These are phyloP conservation scores for Gymnopus androsaceus DNA, from an alignment of 1,284 basidiomycete species.

Conservation along the genomic window DNA sequence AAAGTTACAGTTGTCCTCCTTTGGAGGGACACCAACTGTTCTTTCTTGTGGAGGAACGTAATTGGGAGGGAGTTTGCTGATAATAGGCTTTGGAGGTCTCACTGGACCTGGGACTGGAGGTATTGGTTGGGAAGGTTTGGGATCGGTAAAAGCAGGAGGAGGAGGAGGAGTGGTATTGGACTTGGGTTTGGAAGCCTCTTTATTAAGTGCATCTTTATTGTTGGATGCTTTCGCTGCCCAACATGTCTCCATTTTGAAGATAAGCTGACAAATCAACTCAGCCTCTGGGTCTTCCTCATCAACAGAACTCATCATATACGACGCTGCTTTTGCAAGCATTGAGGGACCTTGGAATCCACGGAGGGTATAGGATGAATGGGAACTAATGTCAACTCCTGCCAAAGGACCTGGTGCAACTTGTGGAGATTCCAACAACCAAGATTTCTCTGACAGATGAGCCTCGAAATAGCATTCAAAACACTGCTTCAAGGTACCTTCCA, in stretches of 20 bases:
- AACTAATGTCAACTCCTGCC: neutral
- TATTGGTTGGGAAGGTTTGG: neutral
- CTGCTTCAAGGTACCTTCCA: no score
- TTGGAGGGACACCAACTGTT: neutral
- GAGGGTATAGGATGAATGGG: neutral
- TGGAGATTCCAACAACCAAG: neutral
- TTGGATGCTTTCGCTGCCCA: no score
- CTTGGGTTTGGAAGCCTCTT: no score
- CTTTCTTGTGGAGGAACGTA: neutral
- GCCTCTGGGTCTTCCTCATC: neutral
- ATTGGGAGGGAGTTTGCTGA: neutral
- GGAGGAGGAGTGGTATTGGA: no score
- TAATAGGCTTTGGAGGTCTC: neutral
- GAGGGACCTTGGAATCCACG: neutral
- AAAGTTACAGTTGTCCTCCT: neutral
- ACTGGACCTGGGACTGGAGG: no score
- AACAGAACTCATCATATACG: neutral
- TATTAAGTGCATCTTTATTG: no score
- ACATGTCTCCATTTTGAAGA: neutral
- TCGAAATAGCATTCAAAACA: neutral
- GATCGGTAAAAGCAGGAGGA: neutral
- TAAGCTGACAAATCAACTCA: neutral
- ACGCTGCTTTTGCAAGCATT: neutral
- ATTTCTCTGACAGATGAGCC: neutral
- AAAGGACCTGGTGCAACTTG: neutral